Evolutionary conservation across 371 early-diverging fungal genomes (phyloP).

Genomic region (Actinomortierella wolfii): DNA sequence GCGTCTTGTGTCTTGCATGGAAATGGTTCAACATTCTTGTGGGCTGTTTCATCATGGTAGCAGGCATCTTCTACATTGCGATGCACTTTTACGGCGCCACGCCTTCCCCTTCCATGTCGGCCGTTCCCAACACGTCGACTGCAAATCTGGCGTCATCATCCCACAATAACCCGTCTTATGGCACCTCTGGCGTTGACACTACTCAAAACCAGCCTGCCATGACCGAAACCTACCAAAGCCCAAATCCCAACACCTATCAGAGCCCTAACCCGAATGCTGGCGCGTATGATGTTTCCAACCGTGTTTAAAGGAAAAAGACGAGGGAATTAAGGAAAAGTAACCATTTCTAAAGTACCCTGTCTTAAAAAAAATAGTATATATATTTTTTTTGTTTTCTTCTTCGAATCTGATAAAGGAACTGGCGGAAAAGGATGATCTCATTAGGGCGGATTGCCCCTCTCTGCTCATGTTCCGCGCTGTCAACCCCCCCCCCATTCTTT

Average conservation of each 20-base stretch:
- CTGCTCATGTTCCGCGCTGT: no score
- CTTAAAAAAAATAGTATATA: background rate
- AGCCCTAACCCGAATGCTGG: background rate
- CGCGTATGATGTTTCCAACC: no score
- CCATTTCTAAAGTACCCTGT: no score
- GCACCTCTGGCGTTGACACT: slow-evolving; percentile 10
- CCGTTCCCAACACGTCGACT: slow-evolving; percentile 26
- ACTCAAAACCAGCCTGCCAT: slow-evolving; percentile 34
- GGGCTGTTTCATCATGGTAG: slow-evolving; percentile 30
- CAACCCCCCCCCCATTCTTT: no score
- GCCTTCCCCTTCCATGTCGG: slow-evolving; percentile 41
- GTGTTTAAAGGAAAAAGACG: background rate
- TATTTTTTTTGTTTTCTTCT: background rate
- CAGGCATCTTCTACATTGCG: slow-evolving; percentile 30
- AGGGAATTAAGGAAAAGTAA: no score
- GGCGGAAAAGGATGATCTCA: no score
- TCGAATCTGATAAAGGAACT: no score
- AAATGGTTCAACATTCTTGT: slow-evolving; percentile 42
- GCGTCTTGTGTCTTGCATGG: slow-evolving; percentile 18
- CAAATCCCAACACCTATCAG: no score
- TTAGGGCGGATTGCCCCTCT: no score
- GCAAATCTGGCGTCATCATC: slow-evolving; percentile 18
- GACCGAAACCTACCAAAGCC: slow-evolving; percentile 18
- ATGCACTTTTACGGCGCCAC: slow-evolving; percentile 46
- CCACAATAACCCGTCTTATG: slow-evolving; percentile 1